Base-by-base conservation (phyloP, 2,329 filamentous ascomycete species). In the Periconia macrospinosa region DNA sequence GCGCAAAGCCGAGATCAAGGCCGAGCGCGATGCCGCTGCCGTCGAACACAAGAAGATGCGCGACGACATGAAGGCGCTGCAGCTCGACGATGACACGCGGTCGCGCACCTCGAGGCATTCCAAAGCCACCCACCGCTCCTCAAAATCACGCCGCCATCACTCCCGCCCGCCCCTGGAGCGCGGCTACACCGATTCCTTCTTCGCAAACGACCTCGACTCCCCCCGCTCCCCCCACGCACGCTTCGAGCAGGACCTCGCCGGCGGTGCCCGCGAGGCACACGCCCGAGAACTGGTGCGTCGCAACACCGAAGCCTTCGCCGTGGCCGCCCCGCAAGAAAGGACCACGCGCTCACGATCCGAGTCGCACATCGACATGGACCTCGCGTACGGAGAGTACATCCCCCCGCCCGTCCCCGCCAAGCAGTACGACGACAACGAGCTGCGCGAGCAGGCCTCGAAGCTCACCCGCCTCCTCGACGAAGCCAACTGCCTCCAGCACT, bases 331-430 rank as follows among this genome's bases (percentile, higher is more conserved):
- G 27, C 52, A 47, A 20, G 45, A 35, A 35, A 65, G 47, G 52
- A 50, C 64, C 9, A 56, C 57, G 20, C 75, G 75, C 44, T 69
- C 73, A 35, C 66, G 74, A 17, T 77, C 76, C 13, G 62, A 71
- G 27, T 65, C 74, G 19, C 79, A 86, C 51, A 86, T 96, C 63
- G 93, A 97, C 68, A 92, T 96, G 90, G 83, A 96, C 69, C 81
- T 97, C 8, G 93, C 93, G 8, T 97, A 97, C 66, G 93, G 93
- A 55, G 87, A 90, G 49, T 80, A 94, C 0, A 90, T 89, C 1
- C 33, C 33, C 33, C 86, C 90, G 52, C 84, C 92, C 63, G 75
- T 91, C 13, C 78, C 75, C 70, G 75, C 73, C 62, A 78, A 65
- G 47, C 69, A 76, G 40, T 65, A 79, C 50, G 76, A 83, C 41